Evolutionary conservation across 1,139 yeast genomes (phyloP).

Genomic region (Saccharomycopsis hybrid): DNA sequence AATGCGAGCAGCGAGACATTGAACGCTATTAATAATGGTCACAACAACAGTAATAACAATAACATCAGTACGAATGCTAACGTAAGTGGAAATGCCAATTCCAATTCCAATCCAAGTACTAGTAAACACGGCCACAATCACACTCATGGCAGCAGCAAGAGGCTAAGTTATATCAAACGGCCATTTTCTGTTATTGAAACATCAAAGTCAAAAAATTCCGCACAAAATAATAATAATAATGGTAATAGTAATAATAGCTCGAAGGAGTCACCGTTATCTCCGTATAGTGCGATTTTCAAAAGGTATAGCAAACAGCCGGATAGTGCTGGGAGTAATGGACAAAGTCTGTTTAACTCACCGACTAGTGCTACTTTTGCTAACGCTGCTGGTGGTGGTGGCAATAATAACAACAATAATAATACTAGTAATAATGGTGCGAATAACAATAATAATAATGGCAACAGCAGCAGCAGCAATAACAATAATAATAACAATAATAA

Average conservation of each 20-base stretch:
- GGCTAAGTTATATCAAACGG: constrained; percentile 19
- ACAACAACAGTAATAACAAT: no score
- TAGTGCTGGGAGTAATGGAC: no score
- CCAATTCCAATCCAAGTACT: no score
- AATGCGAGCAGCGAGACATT: no score
- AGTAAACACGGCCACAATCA: no score
- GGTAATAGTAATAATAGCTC: background rate
- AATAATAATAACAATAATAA: background rate
- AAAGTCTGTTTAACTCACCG: background rate
- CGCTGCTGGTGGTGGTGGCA: background rate
- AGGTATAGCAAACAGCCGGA: constrained; percentile 8
- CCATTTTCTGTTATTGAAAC: constrained; percentile 16
- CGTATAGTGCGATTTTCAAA: constrained; percentile 18
- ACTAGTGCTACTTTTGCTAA: constrained; percentile 5
- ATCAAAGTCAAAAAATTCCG: constrained; percentile 2
- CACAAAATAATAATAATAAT: background rate
- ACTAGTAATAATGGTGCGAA: background rate
- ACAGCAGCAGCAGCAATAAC: constrained; percentile 1
- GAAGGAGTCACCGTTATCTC: constrained; percentile 16
- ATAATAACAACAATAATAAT: background rate
- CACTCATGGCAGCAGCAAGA: constrained; percentile 2
- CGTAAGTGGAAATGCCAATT: no score
- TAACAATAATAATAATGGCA: background rate
- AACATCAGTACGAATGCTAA: no score
- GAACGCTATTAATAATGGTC: no score